These are phyloP conservation scores for Delonix regia DNA, from an alignment of 306 rosid species.

Conservation along the genomic window DNA sequence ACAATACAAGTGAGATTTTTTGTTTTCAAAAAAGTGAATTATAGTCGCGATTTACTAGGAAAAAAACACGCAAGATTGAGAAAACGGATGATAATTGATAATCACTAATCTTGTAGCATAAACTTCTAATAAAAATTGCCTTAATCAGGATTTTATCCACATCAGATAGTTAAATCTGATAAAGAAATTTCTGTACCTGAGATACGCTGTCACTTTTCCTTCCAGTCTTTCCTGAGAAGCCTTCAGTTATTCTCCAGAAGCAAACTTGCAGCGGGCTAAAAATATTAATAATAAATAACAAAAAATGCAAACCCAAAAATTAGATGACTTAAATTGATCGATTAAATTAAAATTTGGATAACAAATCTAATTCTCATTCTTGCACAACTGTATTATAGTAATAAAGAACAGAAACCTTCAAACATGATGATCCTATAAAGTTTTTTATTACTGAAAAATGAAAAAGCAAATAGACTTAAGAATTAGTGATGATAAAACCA, in stretches of 20 bases:
- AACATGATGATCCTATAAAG: neutral
- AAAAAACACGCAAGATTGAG: neutral
- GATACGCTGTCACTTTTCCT: slow-evolving; percentile 38
- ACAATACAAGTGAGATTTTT: slow-evolving; percentile 32
- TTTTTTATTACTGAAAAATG: neutral
- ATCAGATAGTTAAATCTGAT: slow-evolving; percentile 28
- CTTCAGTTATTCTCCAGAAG: slow-evolving; percentile 14
- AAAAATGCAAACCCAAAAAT: neutral
- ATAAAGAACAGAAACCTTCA: neutral
- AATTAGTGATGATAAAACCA: slow-evolving; percentile 14
- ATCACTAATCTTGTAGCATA: neutral
- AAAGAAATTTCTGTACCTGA: slow-evolving; percentile 43
- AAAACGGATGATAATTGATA: slow-evolving; percentile 13
- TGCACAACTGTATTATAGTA: neutral
- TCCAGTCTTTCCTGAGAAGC: slow-evolving; percentile 41
- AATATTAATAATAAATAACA: neutral
- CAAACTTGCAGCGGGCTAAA: slow-evolving; percentile 27
- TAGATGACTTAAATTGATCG: slow-evolving; percentile 2
- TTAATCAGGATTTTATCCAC: neutral
- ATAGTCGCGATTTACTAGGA: neutral
- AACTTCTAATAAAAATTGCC: slow-evolving; percentile 6
- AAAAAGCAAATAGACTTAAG: slow-evolving; percentile 4
- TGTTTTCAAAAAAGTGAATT: neutral
- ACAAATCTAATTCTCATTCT: neutral
- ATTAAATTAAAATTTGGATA: slow-evolving; percentile 1